Evolutionary conservation across 2,329 filamentous ascomycete species (phyloP), one percentile per base, ranked within the genome.

Genomic region (Fusarium austroafricanum): DNA sequence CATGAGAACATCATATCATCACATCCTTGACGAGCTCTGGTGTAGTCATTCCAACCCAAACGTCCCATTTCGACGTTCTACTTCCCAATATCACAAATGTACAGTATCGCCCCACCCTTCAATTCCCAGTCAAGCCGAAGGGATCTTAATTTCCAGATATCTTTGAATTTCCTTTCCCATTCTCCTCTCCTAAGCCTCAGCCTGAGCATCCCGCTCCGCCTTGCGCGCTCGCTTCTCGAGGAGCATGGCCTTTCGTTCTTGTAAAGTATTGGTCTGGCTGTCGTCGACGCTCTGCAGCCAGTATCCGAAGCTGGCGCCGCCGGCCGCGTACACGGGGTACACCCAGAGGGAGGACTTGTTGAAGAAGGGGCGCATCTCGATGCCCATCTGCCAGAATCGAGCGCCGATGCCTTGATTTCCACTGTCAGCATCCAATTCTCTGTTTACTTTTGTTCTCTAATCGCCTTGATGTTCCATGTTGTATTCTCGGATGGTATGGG

Each of bases 331-430:
- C 73, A 95, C 82, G 55, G 96, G 96, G 84, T 97, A 99, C 51
- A 89, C 93, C 92, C 93, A 96, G 76, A 97, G 88, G 55, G 91
- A 92, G 78, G 91, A 86, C 76, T 86, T 89, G 82, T 91, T 90
- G 87, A 98, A 93, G 81, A 97, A 90, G 52, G 95, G 96, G 67
- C 94, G 93, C 94, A 97, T 97, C 84, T 99, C 94, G 79, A 99
- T 96, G 77, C 95, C 96, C 79, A 99, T 90, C 82, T 98, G 96
- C 93, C 94, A 97, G 81, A 96, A 88, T 75, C 95, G 92, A 77
- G 94, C 91, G 78, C 92, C 94, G 75, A 97, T 83, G 85, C 96
- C 96, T 99, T 47, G 26, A 10, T 43, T 38, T 39, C 18, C 28
- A 26, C 38, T 40, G 71, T 72, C 51, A 73, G 67, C 40, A 54